phyloP scores from a whole-genome alignment of 2,329 filamentous ascomycete species.

The Coniochaeta sp. region DNA sequence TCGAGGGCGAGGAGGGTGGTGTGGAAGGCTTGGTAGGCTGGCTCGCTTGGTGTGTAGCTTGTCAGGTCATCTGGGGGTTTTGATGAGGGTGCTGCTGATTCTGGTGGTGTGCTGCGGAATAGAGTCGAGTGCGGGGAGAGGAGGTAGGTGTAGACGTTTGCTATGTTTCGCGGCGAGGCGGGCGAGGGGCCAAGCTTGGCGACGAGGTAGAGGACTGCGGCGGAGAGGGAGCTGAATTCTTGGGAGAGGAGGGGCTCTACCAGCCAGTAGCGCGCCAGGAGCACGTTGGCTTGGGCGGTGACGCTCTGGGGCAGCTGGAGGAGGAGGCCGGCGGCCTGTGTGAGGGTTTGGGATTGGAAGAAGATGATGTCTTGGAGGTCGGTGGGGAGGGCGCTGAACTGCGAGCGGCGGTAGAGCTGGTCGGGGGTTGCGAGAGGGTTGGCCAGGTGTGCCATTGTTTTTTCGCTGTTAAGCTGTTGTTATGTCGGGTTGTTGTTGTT shows the following conservation, averaged over 20 bases:
- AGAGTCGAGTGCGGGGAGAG: slow-evolving; percentile 53
- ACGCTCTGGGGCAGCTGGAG: slow-evolving; percentile 79
- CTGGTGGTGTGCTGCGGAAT: slow-evolving; percentile 34
- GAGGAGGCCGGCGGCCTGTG: slow-evolving; percentile 72
- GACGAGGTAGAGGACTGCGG: slow-evolving; percentile 71
- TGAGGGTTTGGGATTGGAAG: slow-evolving; percentile 64
- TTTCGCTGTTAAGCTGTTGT: not conserved
- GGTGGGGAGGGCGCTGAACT: slow-evolving; percentile 51
- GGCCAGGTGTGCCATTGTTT: slow-evolving; percentile 50
- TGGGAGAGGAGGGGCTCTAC: slow-evolving; percentile 44
- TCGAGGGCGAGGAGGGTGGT: slow-evolving; percentile 65
- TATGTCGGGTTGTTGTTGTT: not conserved
- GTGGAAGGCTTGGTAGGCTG: slow-evolving; percentile 59
- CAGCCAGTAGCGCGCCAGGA: slow-evolving; percentile 77
- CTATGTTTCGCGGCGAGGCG: slow-evolving; percentile 68
- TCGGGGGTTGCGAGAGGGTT: slow-evolving; percentile 67
- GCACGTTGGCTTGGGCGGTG: slow-evolving; percentile 75
- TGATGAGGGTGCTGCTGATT: slow-evolving; percentile 15
- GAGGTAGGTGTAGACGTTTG: slow-evolving; percentile 81
- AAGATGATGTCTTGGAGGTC: slow-evolving; percentile 67
- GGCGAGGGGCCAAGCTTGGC: slow-evolving; percentile 76
- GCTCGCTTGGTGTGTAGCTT: slow-evolving; percentile 65
- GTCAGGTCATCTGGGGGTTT: slow-evolving; percentile 32
- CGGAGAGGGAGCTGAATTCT: slow-evolving; percentile 65
- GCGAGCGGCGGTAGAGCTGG: slow-evolving; percentile 54